A percentile compares a stretch with the other conserved stretches of the same genome.
phyloP scores from a whole-genome alignment of 2,329 filamentous ascomycete species.

The Zymoseptoria tritici region DNA sequence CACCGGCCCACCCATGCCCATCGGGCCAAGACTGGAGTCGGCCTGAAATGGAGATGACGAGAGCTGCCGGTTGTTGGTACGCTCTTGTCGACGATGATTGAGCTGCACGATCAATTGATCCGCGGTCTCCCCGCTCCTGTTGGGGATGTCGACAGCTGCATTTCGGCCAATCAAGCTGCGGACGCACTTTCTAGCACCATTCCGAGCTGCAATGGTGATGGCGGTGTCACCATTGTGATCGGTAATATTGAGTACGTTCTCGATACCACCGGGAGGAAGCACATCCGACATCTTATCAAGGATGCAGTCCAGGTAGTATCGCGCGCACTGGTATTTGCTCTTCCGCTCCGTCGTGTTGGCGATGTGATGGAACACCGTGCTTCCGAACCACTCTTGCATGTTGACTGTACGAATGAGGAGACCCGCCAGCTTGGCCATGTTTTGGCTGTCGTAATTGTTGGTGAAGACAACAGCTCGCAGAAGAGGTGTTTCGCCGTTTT shows the following conservation, averaged over 20 bases:
- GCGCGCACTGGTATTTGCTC: slow-evolving; percentile 78
- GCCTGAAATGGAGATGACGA: slow-evolving; percentile 59
- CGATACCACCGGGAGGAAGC: slow-evolving; percentile 67
- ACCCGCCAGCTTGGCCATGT: slow-evolving; percentile 76
- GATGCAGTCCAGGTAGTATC: slow-evolving; percentile 89
- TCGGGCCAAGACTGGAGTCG: slow-evolving; percentile 12
- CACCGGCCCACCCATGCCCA: slow-evolving; percentile 21
- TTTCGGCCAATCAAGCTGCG: slow-evolving; percentile 64
- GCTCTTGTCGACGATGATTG: slow-evolving; percentile 61
- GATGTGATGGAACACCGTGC: slow-evolving; percentile 90
- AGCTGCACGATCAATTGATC: slow-evolving; percentile 71
- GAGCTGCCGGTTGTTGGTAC: slow-evolving; percentile 52
- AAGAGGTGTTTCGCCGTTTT: slow-evolving; percentile 70
- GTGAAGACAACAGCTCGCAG: slow-evolving; percentile 95
- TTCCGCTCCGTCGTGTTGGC: slow-evolving; percentile 79
- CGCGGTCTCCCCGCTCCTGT: slow-evolving; percentile 72
- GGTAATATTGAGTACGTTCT: slow-evolving; percentile 69
- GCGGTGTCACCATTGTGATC: slow-evolving; percentile 88
- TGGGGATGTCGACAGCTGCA: slow-evolving; percentile 74
- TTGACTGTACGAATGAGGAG: slow-evolving; percentile 77
- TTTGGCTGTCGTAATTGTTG: slow-evolving; percentile 90
- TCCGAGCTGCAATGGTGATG: slow-evolving; percentile 77
- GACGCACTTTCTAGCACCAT: slow-evolving; percentile 72
- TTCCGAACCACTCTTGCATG: slow-evolving; percentile 69
- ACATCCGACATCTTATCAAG: slow-evolving; percentile 78